Percentiles rank a stretch among this genome's conserved stretches.
These are phyloP conservation scores for Pilatotrama ljubarskyi DNA, from an alignment of 768 basidiomycete species.

Conservation along the genomic window DNA sequence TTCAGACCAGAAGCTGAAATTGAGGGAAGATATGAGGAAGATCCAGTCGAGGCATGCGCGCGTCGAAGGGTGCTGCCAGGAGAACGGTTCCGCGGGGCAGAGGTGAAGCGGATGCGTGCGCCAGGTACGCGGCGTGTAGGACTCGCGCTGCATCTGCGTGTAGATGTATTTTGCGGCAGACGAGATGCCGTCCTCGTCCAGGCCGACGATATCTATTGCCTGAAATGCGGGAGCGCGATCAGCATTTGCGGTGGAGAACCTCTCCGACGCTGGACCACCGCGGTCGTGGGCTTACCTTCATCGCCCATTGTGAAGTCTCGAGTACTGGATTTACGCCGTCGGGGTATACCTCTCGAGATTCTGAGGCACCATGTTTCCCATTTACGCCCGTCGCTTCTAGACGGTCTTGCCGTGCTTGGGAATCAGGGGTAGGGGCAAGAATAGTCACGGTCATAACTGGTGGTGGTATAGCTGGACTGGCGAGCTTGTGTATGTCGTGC, in stretches of 20 bases:
- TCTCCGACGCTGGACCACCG: neutral
- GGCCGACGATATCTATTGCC: constrained; percentile 59
- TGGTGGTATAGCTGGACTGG: neutral
- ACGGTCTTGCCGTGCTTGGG: neutral
- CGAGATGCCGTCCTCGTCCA: constrained; percentile 61
- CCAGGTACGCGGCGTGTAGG: constrained; percentile 82
- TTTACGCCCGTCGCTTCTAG: neutral
- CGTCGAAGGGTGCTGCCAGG: constrained; percentile 50
- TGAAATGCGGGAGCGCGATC: constrained; percentile 31
- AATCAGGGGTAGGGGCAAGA: neutral
- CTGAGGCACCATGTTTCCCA: neutral
- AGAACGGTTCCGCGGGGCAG: constrained; percentile 64
- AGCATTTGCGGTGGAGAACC: neutral
- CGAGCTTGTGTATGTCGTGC: neutral
- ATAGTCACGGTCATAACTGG: constrained; percentile 2
- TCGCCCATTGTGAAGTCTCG: constrained; percentile 54
- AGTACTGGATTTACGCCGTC: constrained; percentile 56
- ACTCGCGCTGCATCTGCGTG: constrained; percentile 54
- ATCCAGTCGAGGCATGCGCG: constrained; percentile 77
- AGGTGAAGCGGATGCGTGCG: constrained; percentile 75
- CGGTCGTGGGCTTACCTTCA: constrained; percentile 47
- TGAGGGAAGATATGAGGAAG: constrained; percentile 82
- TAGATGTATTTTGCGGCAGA: constrained; percentile 69
- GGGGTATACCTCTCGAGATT: neutral
- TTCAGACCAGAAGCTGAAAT: constrained; percentile 90